phyloP scores from a whole-genome alignment of 257 asterid genomes.

The Nicotiana knightiana region DNA sequence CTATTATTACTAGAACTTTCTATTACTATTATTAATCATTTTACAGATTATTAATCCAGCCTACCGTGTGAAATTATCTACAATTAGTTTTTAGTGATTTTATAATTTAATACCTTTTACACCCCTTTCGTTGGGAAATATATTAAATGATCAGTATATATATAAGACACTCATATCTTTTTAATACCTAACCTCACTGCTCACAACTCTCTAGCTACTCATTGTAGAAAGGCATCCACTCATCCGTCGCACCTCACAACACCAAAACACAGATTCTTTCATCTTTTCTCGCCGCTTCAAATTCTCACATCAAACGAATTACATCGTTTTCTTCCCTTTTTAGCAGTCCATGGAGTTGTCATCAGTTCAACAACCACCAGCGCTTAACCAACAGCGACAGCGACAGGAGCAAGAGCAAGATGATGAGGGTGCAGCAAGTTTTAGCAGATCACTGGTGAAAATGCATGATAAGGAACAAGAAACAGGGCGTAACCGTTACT shows the following conservation, averaged over 20 bases:
- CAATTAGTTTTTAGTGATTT: no score
- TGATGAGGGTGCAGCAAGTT: background rate
- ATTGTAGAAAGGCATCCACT: background rate
- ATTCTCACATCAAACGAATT: background rate
- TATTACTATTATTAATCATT: no score
- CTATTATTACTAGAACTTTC: no score
- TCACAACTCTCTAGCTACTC: background rate
- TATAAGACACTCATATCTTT: background rate
- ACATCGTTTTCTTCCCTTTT: background rate
- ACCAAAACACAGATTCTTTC: background rate
- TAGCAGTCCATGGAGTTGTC: background rate
- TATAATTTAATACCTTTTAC: no score
- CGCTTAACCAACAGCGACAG: background rate
- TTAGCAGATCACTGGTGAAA: background rate
- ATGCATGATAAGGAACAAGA: conserved; percentile 5
- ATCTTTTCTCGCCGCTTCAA: conserved; percentile 11
- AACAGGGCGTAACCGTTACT: conserved; percentile 16
- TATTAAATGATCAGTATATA: no score
- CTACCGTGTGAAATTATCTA: no score
- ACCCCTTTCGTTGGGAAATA: no score
- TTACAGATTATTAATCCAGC: no score
- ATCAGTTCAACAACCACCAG: background rate
- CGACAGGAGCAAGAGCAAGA: background rate
- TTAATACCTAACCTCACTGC: background rate
- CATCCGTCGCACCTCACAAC: background rate